Base-by-base conservation (phyloP, 768 basidiomycete species). In the Panaeolus cyanescens region DNA sequence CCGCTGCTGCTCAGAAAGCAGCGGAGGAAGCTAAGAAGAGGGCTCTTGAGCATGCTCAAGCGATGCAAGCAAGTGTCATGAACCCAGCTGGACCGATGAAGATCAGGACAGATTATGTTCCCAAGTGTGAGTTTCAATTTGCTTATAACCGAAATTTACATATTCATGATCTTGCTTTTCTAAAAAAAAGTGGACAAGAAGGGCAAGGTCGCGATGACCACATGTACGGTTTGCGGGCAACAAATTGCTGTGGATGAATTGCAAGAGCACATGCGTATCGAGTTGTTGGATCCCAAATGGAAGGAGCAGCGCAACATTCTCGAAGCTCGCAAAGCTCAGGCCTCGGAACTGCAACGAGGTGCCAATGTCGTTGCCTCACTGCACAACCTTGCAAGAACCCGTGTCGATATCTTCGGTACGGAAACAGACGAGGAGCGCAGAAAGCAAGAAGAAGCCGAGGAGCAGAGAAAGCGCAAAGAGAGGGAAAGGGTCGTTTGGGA, bases 401-500 rank as follows among this genome's bases (percentile, higher is more conserved):
- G 96, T 80, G 92, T 94, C 64, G 96, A 99, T 78, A 92, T 99
- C 65, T 99, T 99, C 75, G 95, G 95, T 73, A 93, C 90, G 1
- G 93, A 95, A 68, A 90, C 86, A 56, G 96, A 96, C 70, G 96
- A 98, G 70, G 95, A 96, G 65, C 83, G 89, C 60, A 85, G 95
- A 63, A 91, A 89, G 75, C 83, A 82, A 53, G 91, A 95, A 67
- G 96, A 97, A 64, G 94, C 94, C 55, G 90, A 91, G 63, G 92
- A 95, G 69, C 82, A 86, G 58, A 86, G 89, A 63, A 85, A 85
- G 69, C 82, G 94, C 65, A 91, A 87, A 72, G 96, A 96, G 73
- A 86, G 89, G 72, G 97, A 99, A 76, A 95, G 92, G 72, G 92
- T 93, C 66, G 93, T 98, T 54, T 99, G 97, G 97, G 97, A 99